A percentile compares a stretch with the other conserved stretches of the same genome.
phyloP scores from a whole-genome alignment of 2,329 filamentous ascomycete genomes.

The Periconia macrospinosa region DNA sequence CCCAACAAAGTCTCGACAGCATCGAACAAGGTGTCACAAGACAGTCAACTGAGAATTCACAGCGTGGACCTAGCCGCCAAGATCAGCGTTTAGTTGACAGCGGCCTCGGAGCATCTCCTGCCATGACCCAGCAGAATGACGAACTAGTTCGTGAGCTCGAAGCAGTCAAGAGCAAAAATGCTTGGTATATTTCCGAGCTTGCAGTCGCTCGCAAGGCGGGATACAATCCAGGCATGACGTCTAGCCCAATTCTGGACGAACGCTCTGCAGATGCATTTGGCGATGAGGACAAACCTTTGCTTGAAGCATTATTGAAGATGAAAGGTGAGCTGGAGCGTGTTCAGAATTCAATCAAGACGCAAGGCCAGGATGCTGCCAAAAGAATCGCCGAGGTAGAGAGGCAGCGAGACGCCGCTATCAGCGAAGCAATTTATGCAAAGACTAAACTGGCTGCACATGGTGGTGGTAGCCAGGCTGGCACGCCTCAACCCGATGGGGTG shows the following conservation, averaged over 20 bases:
- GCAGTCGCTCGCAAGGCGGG: conserved; percentile 89
- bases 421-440: conserved; percentile 92
- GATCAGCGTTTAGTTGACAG: conserved; percentile 58
- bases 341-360: conserved; percentile 84
- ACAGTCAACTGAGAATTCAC: conserved; percentile 35
- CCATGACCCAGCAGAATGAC: conserved; percentile 65
- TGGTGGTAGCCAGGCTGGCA: conserved; percentile 64
- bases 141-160: conserved; percentile 86
- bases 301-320: conserved; percentile 93
- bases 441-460: conserved; percentile 85
- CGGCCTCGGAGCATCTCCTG: conserved; percentile 63
- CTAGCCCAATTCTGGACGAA: conserved; percentile 74
- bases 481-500: conserved; percentile 56
- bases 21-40: conserved; percentile 45
- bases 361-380: conserved; percentile 81
- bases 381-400: conserved; percentile 93
- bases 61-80: conserved; percentile 34
- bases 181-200: conserved; percentile 95
- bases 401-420: conserved; percentile 90
- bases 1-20: conserved; percentile 68
- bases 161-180: conserved; percentile 79
- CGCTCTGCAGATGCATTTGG: conserved; percentile 77
- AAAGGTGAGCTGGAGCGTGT: conserved; percentile 85
- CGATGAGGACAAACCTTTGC: conserved; percentile 87
- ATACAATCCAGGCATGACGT: conserved; percentile 72